These are phyloP conservation scores for Aspergillus spinulosporus DNA, from an alignment of 2,329 filamentous ascomycete genomes.

Conservation along the genomic window DNA sequence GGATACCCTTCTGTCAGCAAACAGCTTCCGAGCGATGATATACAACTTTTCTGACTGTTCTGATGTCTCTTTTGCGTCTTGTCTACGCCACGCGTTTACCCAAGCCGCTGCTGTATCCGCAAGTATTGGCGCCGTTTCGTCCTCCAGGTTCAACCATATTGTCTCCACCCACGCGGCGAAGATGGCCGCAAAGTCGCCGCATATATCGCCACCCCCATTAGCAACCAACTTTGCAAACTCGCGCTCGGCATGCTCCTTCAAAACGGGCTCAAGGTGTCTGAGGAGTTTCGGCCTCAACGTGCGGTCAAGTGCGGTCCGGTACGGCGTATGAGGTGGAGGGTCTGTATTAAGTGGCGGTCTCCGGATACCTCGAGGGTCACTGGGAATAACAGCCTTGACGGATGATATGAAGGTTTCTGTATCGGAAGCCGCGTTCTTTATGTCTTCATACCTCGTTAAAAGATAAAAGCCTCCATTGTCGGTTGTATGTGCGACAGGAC, in stretches of 20 bases:
- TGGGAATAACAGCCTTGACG: constrained; percentile 18
- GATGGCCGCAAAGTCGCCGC: constrained; percentile 12
- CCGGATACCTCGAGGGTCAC: constrained; percentile 16
- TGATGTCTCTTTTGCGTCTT: constrained; percentile 12
- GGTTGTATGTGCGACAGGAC: constrained; percentile 15
- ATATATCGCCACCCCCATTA: constrained; percentile 4
- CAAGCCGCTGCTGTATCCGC: constrained; percentile 14
- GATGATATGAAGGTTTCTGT: constrained; percentile 15
- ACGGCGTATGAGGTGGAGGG: constrained; percentile 16
- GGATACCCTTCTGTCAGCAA: constrained; percentile 5
- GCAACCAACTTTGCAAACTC: constrained; percentile 6
- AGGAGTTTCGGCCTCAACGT: constrained; percentile 11
- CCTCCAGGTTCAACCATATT: constrained; percentile 15
- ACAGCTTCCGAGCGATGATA: constrained; percentile 11
- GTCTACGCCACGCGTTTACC: constrained; percentile 17
- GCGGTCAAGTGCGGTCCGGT: constrained; percentile 16
- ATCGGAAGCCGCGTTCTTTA: constrained; percentile 15
- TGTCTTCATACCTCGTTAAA: constrained; percentile 14
- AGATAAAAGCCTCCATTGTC: constrained; percentile 15
- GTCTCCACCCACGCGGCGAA: constrained; percentile 19
- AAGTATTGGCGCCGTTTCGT: constrained; percentile 15
- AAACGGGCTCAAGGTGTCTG: constrained; percentile 5
- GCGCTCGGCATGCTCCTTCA: constrained; percentile 10
- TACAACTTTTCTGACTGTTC: constrained; percentile 13
- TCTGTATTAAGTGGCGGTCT: constrained; percentile 16